These are phyloP conservation scores for Russula abietina DNA, from an alignment of 768 basidiomycete genomes.

Conservation along the genomic window DNA sequence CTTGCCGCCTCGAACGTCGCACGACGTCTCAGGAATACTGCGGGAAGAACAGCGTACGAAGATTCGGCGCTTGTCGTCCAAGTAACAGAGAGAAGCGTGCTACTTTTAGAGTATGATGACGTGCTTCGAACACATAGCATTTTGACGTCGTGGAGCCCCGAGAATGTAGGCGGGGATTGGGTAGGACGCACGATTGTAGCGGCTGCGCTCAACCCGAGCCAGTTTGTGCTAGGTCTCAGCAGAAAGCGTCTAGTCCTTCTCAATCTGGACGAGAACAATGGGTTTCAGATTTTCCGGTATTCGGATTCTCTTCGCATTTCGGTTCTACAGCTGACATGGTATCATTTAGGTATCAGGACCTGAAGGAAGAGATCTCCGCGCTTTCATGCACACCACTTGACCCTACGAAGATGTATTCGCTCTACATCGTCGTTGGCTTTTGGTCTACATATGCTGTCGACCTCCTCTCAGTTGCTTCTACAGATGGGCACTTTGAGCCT, in stretches of 20 bases:
- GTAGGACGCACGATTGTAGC: slow-evolving; percentile 49
- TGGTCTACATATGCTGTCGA: slow-evolving; percentile 67
- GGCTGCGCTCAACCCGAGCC: slow-evolving; percentile 63
- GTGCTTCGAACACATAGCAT: slow-evolving; percentile 38
- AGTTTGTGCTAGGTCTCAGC: slow-evolving; percentile 55
- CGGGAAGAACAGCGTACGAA: slow-evolving; percentile 30
- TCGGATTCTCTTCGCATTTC: background rate
- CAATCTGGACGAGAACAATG: slow-evolving; percentile 38
- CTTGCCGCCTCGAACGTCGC: slow-evolving; percentile 58
- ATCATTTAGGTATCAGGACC: slow-evolving; percentile 14
- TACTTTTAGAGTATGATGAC: slow-evolving; percentile 52
- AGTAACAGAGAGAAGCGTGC: slow-evolving; percentile 54
- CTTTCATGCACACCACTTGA: slow-evolving; percentile 60
- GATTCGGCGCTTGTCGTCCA: slow-evolving; percentile 62
- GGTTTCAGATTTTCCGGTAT: slow-evolving; percentile 35
- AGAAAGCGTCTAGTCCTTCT: slow-evolving; percentile 50
- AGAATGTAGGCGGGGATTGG: slow-evolving; percentile 26
- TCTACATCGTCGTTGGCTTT: slow-evolving; percentile 57
- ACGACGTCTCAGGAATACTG: slow-evolving; percentile 27
- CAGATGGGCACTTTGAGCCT: slow-evolving; percentile 24
- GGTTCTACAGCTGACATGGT: background rate
- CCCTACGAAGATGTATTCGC: slow-evolving; percentile 40
- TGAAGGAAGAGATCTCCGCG: slow-evolving; percentile 54
- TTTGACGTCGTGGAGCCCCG: slow-evolving; percentile 38
- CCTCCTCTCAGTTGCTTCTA: slow-evolving; percentile 41